Evolutionary conservation across 192 early-diverging fungal species (phyloP), one percentile per base, ranked within the genome.

Genomic region (Radiomyces spectabilis): DNA sequence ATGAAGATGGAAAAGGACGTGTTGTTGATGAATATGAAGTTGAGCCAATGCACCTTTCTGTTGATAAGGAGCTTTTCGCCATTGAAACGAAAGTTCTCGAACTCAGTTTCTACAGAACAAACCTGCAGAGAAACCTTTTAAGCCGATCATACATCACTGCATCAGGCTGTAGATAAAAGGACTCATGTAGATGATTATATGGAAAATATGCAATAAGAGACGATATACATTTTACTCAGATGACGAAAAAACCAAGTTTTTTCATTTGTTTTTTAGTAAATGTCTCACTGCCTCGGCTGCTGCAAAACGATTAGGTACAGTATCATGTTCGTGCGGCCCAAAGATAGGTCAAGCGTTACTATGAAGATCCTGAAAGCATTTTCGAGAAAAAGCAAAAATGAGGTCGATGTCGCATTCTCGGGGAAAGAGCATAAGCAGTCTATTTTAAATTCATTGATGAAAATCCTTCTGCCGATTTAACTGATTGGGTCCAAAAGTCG

Each of bases 291-390:
- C 41, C 19, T 42, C 41, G 41, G n/a, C 41, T 42, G 41, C 41
- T 42, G 57, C 48, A 4, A 57, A 27, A 48, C 53, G 45, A 21
- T 34, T 55, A 32, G 41, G 53, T 24, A 44, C n/a, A n/a, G n/a
- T n/a, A 44, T 27, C 55, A 57, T 48, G 22, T 48, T 39, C 55
- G 37, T 10, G 12, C 44, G 21, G 33, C 43, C 3, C 44, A 48
- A 39, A 48, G 31, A 57, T 57, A 35, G 55, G 55, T 39, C 9
- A 57, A 46, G 22, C 55, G 6, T 10, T 57, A 48, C 42, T 21
- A 59, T 3, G 39, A 33, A 32, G 45, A 50, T 42, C 57, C 57
- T 51, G 57, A 59, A 2, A 50, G 57, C 27, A 59, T 50, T 32
- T 59, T 59, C 22, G 47, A 59, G 30, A 50, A 59, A 19, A 30